These are phyloP conservation scores for Carex littledalei DNA, from an alignment of 176 grass and related monocot species.

Conservation along the genomic window DNA sequence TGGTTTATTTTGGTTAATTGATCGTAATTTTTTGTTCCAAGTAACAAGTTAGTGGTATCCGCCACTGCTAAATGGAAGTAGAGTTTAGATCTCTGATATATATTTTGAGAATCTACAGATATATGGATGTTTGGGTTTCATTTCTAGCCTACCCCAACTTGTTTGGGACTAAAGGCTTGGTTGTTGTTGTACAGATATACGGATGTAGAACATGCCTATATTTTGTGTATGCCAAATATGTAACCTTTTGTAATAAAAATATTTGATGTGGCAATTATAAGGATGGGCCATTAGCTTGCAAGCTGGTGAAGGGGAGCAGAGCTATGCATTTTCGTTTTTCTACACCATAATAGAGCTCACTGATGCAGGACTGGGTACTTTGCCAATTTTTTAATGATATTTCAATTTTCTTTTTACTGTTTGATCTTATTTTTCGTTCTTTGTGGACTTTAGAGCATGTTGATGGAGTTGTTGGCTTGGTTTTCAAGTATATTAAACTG, in stretches of 20 bases:
- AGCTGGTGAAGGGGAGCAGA: slow-evolving; percentile 74
- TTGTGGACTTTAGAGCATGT: slow-evolving; percentile 63
- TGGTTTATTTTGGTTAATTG: neutral
- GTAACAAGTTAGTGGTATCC: neutral
- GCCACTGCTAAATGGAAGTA: neutral
- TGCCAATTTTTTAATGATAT: slow-evolving; percentile 28
- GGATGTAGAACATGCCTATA: neutral
- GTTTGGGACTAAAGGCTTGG: no score
- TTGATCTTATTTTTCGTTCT: slow-evolving; percentile 9
- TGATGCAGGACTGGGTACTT: slow-evolving; percentile 87
- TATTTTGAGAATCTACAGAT: neutral
- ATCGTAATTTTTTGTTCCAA: neutral
- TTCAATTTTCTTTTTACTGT: slow-evolving; percentile 15
- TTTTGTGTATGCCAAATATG: neutral
- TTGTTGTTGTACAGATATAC: neutral
- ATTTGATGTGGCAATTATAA: slow-evolving; percentile 20
- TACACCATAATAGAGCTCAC: slow-evolving; percentile 65
- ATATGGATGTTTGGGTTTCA: no score
- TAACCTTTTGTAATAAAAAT: neutral
- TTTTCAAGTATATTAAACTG: slow-evolving; percentile 79
- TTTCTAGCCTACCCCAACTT: no score
- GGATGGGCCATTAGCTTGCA: slow-evolving; percentile 89
- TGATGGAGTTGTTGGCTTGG: slow-evolving; percentile 72
- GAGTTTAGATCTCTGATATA: neutral
- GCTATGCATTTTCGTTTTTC: slow-evolving; percentile 85